phyloP scores from a whole-genome alignment of 805 yeast species.

The Kuraishia floccosa region DNA sequence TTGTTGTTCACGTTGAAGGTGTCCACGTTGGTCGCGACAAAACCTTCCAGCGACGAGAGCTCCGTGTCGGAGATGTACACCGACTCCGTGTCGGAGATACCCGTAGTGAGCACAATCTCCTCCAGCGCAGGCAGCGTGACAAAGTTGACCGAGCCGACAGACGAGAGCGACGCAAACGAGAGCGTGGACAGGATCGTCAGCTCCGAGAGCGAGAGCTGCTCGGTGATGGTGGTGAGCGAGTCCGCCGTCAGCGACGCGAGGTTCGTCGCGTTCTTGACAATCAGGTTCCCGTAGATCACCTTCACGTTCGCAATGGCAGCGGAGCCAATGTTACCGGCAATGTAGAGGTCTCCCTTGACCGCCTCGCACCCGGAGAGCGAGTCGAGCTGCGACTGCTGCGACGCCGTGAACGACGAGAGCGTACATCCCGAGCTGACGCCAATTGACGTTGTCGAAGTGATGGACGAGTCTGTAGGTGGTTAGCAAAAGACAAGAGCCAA shows the following conservation, averaged over 20 bases:
- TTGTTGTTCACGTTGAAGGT: constrained; percentile 88
- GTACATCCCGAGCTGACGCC: constrained; percentile 53
- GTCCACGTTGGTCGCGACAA: constrained; percentile 32
- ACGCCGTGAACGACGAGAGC: constrained; percentile 56
- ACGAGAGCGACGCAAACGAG: constrained; percentile 65
- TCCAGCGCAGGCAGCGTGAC: constrained; percentile 80
- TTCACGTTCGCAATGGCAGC: constrained; percentile 67
- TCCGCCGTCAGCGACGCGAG: constrained; percentile 70
- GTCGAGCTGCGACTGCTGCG: constrained; percentile 74
- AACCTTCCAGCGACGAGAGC: constrained; percentile 57
- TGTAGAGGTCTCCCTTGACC: constrained; percentile 67
- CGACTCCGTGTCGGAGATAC: constrained; percentile 63
- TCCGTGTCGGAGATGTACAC: constrained; percentile 67
- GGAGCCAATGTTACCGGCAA: constrained; percentile 52
- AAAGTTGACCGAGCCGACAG: constrained; percentile 74
- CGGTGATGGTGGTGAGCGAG: constrained; percentile 62
- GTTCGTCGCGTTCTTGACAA: constrained; percentile 50
- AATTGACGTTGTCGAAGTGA: constrained; percentile 35
- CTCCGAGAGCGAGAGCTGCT: constrained; percentile 46
- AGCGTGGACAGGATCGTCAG: constrained; percentile 60
- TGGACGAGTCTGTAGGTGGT: constrained; percentile 40
- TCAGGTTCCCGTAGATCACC: constrained; percentile 69
- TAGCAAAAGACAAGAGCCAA: no score
- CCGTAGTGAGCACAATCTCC: constrained; percentile 52
- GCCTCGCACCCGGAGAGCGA: constrained; percentile 62